Evolutionary conservation across 179 eudicot species (phyloP).

Genomic region (Silene coronaria): DNA sequence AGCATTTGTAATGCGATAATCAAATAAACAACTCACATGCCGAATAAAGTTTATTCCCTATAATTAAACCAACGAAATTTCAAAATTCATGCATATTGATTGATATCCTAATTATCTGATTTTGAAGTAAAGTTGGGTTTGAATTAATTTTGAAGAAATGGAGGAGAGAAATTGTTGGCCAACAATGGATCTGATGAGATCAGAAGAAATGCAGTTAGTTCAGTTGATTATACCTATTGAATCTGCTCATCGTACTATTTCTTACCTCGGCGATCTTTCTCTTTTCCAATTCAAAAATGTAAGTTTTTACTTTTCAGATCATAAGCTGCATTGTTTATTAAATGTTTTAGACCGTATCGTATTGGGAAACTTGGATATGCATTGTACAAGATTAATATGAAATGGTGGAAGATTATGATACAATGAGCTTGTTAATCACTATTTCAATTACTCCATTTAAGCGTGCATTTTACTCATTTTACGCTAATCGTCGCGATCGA

Average conservation of each 20-base stretch:
- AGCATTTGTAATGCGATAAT: neutral
- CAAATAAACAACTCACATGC: neutral
- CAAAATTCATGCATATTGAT: neutral
- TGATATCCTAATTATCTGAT: neutral
- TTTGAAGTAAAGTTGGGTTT: conserved; percentile 20
- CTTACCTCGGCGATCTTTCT: conserved; percentile 71
- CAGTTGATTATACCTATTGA: conserved; percentile 66
- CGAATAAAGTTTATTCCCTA: neutral
- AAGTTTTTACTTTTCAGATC: no score
- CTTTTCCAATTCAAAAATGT: conserved; percentile 79
- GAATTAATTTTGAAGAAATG: conserved; percentile 15
- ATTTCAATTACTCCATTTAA: neutral
- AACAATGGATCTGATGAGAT: conserved; percentile 68
- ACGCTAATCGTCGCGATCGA: neutral
- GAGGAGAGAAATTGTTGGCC: conserved; percentile 30
- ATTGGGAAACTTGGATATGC: neutral
- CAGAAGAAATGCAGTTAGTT: conserved; percentile 73
- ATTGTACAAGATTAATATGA: neutral
- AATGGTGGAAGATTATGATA: neutral
- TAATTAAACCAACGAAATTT: neutral
- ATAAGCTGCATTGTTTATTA: no score
- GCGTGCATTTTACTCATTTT: conserved; percentile 7
- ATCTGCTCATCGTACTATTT: conserved; percentile 62
- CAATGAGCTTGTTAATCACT: neutral
- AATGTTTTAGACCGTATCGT: no score